These are phyloP conservation scores for Leccinellum luteum DNA, from an alignment of 768 basidiomycete species.

Conservation along the genomic window DNA sequence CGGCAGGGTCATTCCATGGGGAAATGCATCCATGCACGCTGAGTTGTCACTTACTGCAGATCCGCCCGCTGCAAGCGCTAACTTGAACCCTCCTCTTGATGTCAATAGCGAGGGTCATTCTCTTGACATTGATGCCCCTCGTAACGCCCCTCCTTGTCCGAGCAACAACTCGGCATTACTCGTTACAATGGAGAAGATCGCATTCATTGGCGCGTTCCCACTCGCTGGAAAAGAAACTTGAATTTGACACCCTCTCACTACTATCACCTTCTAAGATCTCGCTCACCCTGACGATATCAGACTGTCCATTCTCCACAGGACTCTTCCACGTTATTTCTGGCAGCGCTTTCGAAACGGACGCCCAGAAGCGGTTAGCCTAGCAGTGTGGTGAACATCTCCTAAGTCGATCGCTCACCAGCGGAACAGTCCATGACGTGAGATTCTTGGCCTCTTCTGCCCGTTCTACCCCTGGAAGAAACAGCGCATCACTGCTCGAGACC, in stretches of 20 bases:
- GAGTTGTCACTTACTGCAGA: conserved; percentile 2
- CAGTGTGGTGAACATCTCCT: conserved; percentile 8
- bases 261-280: neutral
- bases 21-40: conserved; percentile 10
- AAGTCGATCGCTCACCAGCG: conserved; percentile 14
- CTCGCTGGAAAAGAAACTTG: neutral
- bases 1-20: conserved; percentile 5
- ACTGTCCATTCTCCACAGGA: conserved; percentile 15
- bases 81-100: neutral
- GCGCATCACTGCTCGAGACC: neutral
- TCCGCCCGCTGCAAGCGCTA: neutral
- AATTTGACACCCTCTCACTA: neutral
- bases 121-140: neutral
- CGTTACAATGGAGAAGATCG: neutral
- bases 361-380: conserved; percentile 1
- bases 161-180: neutral
- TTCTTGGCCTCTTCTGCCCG: conserved; percentile 13
- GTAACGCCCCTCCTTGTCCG: neutral
- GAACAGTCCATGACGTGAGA: conserved; percentile 17
- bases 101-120: neutral
- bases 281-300: conserved; percentile 15
- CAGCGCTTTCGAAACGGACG: neutral
- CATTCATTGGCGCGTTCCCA: conserved; percentile 5
- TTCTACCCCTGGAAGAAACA: neutral
- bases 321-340: conserved; percentile 5